Conservation (phyloP, 306 rosid genomes). For the Ziziphus jujuba region DNA sequence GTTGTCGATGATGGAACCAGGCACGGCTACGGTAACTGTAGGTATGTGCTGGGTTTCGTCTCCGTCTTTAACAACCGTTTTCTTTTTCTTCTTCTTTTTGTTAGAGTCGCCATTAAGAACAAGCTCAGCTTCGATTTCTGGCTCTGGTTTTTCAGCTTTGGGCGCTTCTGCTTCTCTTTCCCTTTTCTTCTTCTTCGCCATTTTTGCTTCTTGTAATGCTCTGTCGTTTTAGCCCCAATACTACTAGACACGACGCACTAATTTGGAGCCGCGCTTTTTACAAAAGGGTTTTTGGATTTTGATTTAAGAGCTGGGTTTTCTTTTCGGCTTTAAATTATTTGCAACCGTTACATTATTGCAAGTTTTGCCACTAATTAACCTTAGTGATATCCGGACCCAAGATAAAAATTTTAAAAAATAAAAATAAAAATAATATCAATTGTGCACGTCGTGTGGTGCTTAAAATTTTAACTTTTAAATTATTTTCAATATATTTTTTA, state of each 20-base stretch:
- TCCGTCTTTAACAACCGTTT: conserved; percentile 17
- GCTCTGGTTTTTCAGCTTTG: conserved; percentile 11
- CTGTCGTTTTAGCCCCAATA: neutral
- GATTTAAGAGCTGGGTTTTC: too few species aligned
- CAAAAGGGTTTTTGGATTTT: too few species aligned
- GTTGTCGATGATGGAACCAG: conserved; percentile 92
- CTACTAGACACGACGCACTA: neutral
- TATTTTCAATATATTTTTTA: too few species aligned
- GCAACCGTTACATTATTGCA: too few species aligned
- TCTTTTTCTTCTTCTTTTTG: conserved; percentile 47
- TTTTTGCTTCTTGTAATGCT: conserved; percentile 2
- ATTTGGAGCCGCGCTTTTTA: too few species aligned
- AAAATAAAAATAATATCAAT: too few species aligned
- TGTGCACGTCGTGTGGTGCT: too few species aligned
- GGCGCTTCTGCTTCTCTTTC: conserved; percentile 29
- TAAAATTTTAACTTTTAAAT: too few species aligned
- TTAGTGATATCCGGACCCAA: too few species aligned
- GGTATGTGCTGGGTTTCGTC: conserved; percentile 39
- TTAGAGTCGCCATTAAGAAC: conserved; percentile 31
- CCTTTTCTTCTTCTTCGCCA: conserved; percentile 80
- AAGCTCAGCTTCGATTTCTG: conserved; percentile 13
- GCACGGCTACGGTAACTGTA: conserved; percentile 71
- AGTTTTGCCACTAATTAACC: too few species aligned
- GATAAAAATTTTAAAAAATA: too few species aligned
- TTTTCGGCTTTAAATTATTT: too few species aligned